Evolutionary conservation across 2,329 filamentous ascomycete genomes (phyloP).

Genomic region (Onygenales sp.): DNA sequence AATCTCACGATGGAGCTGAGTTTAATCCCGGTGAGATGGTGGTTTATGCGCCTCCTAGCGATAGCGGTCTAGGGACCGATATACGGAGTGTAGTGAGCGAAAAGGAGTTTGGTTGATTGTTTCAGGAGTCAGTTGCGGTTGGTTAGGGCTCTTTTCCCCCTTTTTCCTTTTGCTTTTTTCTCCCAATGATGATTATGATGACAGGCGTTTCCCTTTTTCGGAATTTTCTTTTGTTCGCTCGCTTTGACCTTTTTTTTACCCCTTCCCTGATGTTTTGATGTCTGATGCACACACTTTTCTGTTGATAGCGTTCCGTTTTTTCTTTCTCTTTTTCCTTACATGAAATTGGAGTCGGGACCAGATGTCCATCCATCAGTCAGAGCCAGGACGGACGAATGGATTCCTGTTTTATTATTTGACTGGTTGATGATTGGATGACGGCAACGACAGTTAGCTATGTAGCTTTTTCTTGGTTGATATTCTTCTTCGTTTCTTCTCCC

Average conservation of each 20-base stretch:
- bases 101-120: background rate
- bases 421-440: too few species aligned
- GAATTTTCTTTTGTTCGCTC: background rate
- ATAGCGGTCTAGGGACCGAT: constrained; percentile 23
- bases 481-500: background rate
- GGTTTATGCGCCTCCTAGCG: constrained; percentile 15
- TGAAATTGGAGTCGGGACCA: too few species aligned
- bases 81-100: constrained; percentile 13
- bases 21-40: constrained; percentile 12
- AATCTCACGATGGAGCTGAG: constrained; percentile 8
- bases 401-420: too few species aligned
- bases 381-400: too few species aligned
- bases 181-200: too few species aligned
- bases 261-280: background rate
- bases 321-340: too few species aligned
- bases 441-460: too few species aligned
- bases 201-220: too few species aligned
- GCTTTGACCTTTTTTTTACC: background rate
- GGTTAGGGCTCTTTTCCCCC: constrained; percentile 7
- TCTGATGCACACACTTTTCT: too few species aligned
- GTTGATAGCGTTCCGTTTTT: too few species aligned
- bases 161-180: constrained; percentile 1
- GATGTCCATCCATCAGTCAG: too few species aligned
- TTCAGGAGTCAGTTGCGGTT: constrained; percentile 9
- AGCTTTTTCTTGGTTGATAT: background rate